A percentile compares a stretch with the other conserved stretches of the same genome.
Evolutionary conservation across 2,329 filamentous ascomycete species (phyloP).

Genomic region (Teratosphaeriaceae sp.): DNA sequence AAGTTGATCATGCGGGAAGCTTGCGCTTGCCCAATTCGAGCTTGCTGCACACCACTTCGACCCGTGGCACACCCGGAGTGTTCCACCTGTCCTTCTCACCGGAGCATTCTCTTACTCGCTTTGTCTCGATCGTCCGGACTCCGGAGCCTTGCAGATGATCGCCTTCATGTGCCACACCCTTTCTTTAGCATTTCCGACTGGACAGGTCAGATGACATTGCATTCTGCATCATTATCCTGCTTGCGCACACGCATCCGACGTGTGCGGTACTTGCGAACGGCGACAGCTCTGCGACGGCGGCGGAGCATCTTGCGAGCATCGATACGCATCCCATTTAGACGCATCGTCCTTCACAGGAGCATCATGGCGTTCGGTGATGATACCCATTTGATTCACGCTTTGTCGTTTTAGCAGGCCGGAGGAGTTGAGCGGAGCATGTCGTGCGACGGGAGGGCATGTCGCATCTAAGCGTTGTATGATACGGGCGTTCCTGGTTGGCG

Average conservation of each 20-base stretch:
- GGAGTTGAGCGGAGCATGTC: background rate
- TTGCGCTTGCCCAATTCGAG: conserved; percentile 5
- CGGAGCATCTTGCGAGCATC: conserved; percentile 6
- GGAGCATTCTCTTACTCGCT: conserved; percentile 2
- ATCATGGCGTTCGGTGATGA: conserved; percentile 15
- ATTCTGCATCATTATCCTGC: background rate
- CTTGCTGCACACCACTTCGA: conserved; percentile 16
- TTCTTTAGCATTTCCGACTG: conserved; percentile 11
- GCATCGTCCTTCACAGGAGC: conserved; percentile 15
- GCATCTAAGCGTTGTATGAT: background rate
- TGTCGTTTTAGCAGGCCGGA: conserved; percentile 1
- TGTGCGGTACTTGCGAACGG: background rate
- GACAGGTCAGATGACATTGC: background rate
- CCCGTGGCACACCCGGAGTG: background rate
- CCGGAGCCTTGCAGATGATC: conserved; percentile 12
- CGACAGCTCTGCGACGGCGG: conserved; percentile 17
- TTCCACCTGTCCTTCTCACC: background rate
- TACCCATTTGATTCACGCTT: conserved; percentile 16
- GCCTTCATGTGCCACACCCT: conserved; percentile 15
- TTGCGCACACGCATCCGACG: background rate
- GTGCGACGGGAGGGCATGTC: background rate
- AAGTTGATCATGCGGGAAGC: conserved; percentile 13
- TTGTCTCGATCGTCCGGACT: conserved; percentile 16
- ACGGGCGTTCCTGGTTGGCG: background rate
- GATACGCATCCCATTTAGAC: conserved; percentile 3